Evolutionary conservation across 257 asterid species (phyloP).

Genomic region (Solanum habrochaites): DNA sequence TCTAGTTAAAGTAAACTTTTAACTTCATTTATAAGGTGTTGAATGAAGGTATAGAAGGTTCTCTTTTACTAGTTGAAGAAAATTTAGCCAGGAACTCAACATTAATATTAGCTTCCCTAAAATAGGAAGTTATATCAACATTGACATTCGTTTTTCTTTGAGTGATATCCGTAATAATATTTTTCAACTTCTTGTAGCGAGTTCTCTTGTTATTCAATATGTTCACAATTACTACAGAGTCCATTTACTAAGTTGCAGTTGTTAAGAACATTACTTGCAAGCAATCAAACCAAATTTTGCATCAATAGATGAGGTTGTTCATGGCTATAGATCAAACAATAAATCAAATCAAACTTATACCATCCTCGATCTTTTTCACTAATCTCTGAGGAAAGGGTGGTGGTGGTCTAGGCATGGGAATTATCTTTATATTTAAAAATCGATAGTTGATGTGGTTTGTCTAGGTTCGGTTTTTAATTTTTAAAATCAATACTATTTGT

Average conservation of each 20-base stretch:
- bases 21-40: background rate
- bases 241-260: background rate
- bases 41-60: background rate
- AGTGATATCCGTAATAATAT: background rate
- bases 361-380: too few species aligned
- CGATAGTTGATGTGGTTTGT: too few species aligned
- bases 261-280: background rate
- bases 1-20: background rate
- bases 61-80: background rate
- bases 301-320: background rate
- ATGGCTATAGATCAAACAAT: too few species aligned
- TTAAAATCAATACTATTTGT: too few species aligned
- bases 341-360: too few species aligned
- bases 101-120: background rate
- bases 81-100: background rate
- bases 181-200: background rate
- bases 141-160: background rate
- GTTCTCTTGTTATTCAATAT: background rate
- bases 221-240: background rate
- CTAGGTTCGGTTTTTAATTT: too few species aligned
- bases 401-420: too few species aligned
- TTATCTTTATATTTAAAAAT: too few species aligned
- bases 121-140: background rate
- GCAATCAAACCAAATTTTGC: background rate
- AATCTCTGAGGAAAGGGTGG: too few species aligned